phyloP scores from a whole-genome alignment of 768 basidiomycete species.

The Lactifluus rugatus region DNA sequence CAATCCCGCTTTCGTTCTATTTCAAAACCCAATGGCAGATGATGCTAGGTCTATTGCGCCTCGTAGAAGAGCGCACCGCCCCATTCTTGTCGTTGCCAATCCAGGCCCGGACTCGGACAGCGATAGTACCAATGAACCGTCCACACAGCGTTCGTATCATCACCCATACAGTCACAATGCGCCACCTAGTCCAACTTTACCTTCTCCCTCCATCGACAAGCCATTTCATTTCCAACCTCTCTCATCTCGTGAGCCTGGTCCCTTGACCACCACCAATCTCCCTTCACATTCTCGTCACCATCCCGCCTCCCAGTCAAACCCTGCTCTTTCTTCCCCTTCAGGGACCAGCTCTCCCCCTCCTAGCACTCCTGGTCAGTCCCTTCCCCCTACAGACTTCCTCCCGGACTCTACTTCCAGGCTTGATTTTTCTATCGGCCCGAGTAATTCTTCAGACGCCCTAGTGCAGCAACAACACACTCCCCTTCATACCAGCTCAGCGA shows the following conservation, averaged over 20 bases:
- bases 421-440: conserved; percentile 21
- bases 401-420: conserved; percentile 31
- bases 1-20: background rate
- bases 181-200: conserved; percentile 24
- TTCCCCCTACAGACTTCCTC: conserved; percentile 34
- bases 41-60: conserved; percentile 35
- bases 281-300: conserved; percentile 22
- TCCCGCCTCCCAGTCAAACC: conserved; percentile 36
- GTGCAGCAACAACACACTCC: conserved; percentile 27
- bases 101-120: conserved; percentile 42
- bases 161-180: conserved; percentile 23
- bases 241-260: conserved; percentile 24
- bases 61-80: conserved; percentile 23
- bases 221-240: conserved; percentile 18
- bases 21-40: conserved; percentile 47
- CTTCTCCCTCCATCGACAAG: conserved; percentile 25
- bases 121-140: conserved; percentile 30
- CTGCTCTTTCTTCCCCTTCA: conserved; percentile 60
- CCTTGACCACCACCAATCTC: conserved; percentile 32
- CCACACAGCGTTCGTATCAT: conserved; percentile 1
- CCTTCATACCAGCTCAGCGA: conserved; percentile 15
- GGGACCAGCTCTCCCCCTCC: conserved; percentile 64
- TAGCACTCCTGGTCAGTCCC: conserved; percentile 47
- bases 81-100: conserved; percentile 51
- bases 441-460: conserved; percentile 29